A percentile compares a stretch with the other conserved stretches of the same genome.
These are phyloP conservation scores for Crepidotus variabilis DNA, from an alignment of 768 basidiomycete species.

Conservation along the genomic window DNA sequence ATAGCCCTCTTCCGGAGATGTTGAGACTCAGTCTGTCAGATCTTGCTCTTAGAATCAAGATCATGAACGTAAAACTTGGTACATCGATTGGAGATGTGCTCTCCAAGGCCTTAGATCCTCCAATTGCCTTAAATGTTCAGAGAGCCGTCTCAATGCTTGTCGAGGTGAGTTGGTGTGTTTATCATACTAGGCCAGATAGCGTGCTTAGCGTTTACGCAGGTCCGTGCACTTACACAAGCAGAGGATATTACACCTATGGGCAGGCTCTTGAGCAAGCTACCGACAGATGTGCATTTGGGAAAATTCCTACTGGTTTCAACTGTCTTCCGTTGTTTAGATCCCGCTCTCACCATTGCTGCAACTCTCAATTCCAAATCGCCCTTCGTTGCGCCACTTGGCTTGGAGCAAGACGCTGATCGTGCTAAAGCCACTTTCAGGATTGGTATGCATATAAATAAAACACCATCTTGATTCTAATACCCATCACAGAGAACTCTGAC, in stretches of 20 bases:
- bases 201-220: slow-evolving; percentile 36
- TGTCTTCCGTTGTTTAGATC: slow-evolving; percentile 87
- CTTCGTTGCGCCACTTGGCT: slow-evolving; percentile 84
- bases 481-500: slow-evolving; percentile 77
- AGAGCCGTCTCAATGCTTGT: slow-evolving; percentile 88
- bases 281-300: slow-evolving; percentile 93
- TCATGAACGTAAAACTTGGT: slow-evolving; percentile 86
- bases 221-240: slow-evolving; percentile 74
- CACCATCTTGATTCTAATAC: slow-evolving; percentile 3
- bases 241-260: slow-evolving; percentile 98
- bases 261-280: slow-evolving; percentile 81
- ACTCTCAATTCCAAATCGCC: slow-evolving; percentile 91
- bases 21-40: slow-evolving; percentile 90
- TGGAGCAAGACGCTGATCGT: slow-evolving; percentile 81
- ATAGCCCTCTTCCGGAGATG: slow-evolving; percentile 94
- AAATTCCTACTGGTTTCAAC: slow-evolving; percentile 87
- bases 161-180: slow-evolving; percentile 48
- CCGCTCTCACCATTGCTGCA: slow-evolving; percentile 95
- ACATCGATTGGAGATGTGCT: slow-evolving; percentile 88
- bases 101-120: slow-evolving; percentile 85
- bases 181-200: background rate
- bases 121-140: slow-evolving; percentile 80
- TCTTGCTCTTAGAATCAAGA: slow-evolving; percentile 87
- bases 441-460: slow-evolving; percentile 39
- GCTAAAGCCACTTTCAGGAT: slow-evolving; percentile 77